Conservation (phyloP, 805 yeast genomes). For the Candida berthetii region DNA sequence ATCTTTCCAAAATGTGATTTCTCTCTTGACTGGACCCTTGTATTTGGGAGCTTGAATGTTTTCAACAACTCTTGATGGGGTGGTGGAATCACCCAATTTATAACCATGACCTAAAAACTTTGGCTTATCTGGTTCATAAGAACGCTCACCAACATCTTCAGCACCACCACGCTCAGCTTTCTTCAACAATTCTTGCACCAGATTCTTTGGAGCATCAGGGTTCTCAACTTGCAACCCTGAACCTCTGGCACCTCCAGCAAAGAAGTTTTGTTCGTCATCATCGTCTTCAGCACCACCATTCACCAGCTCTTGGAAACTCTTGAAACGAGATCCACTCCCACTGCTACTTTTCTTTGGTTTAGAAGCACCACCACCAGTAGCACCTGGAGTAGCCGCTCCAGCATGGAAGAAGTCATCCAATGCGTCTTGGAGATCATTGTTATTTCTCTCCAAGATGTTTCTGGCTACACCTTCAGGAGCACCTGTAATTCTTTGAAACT, state of each 20-base stretch:
- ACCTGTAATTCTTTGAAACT: not conserved
- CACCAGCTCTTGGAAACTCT: slow-evolving; percentile 32
- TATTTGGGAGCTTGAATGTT: slow-evolving; percentile 27
- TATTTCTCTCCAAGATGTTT: slow-evolving; percentile 16
- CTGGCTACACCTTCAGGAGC: slow-evolving; percentile 14
- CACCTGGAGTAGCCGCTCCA: slow-evolving; percentile 5
- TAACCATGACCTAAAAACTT: slow-evolving; percentile 33
- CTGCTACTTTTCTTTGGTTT: slow-evolving; percentile 7
- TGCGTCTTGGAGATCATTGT: slow-evolving; percentile 25
- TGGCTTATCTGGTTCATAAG: slow-evolving; percentile 25
- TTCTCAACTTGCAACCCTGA: slow-evolving; percentile 78
- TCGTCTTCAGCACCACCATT: slow-evolving; percentile 36
- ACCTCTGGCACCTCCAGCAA: slow-evolving; percentile 64
- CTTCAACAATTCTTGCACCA: slow-evolving; percentile 51
- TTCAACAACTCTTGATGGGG: slow-evolving; percentile 26
- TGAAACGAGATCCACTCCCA: slow-evolving; percentile 23
- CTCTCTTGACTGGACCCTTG: slow-evolving; percentile 57
- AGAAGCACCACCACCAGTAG: not conserved
- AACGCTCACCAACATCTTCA: slow-evolving; percentile 27
- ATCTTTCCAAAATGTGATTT: slow-evolving; percentile 91
- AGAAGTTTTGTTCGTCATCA: slow-evolving; percentile 56
- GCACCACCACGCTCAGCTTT: slow-evolving; percentile 63
- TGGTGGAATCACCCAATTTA: slow-evolving; percentile 29
- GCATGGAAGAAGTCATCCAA: slow-evolving; percentile 25
- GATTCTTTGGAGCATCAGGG: slow-evolving; percentile 36